Percentiles rank a stretch among this genome's conserved stretches.
phyloP scores from a whole-genome alignment of 345 rosid genomes.

The Euphorbia pulcherrima region DNA sequence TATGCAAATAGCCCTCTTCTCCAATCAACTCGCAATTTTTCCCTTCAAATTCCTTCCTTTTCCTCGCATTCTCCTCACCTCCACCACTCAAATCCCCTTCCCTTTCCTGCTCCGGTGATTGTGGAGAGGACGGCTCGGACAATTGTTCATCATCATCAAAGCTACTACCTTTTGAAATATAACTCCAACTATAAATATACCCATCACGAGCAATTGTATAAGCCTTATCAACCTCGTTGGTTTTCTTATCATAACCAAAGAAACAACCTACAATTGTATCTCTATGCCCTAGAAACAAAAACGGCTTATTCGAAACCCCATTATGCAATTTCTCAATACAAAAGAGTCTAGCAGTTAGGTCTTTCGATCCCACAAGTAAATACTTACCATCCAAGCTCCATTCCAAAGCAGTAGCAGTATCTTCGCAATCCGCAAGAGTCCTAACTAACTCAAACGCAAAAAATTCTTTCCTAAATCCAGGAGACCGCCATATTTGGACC shows the following conservation, averaged over 20 bases:
- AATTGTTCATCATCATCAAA: conserved; percentile 25
- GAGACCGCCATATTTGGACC: conserved; percentile 85
- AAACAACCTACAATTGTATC: conserved; percentile 83
- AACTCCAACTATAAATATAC: conserved; percentile 73
- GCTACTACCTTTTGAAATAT: conserved; percentile 29
- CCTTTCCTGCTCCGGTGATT: conserved; percentile 53
- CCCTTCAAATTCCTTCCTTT: conserved; percentile 60
- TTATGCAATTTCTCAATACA: conserved; percentile 50
- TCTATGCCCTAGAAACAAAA: conserved; percentile 79
- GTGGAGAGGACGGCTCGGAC: conserved; percentile 55
- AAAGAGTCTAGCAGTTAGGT: conserved; percentile 72
- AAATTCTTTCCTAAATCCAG: conserved; percentile 65
- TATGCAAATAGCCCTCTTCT: conserved; percentile 50
- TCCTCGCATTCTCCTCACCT: conserved; percentile 27
- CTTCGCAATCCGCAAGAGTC: conserved; percentile 76
- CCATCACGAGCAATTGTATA: conserved; percentile 78
- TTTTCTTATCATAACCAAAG: conserved; percentile 70
- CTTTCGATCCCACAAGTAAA: conserved; percentile 81
- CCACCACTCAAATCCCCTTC: conserved; percentile 23
- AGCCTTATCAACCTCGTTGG: conserved; percentile 42
- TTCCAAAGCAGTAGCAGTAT: conserved; percentile 52
- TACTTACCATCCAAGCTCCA: conserved; percentile 80
- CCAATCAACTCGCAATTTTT: conserved; percentile 31
- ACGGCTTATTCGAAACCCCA: conserved; percentile 61
- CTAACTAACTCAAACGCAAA: conserved; percentile 70